Conservation (phyloP, 2,329 filamentous ascomycete genomes). For the Calonectria hawksworthii region DNA sequence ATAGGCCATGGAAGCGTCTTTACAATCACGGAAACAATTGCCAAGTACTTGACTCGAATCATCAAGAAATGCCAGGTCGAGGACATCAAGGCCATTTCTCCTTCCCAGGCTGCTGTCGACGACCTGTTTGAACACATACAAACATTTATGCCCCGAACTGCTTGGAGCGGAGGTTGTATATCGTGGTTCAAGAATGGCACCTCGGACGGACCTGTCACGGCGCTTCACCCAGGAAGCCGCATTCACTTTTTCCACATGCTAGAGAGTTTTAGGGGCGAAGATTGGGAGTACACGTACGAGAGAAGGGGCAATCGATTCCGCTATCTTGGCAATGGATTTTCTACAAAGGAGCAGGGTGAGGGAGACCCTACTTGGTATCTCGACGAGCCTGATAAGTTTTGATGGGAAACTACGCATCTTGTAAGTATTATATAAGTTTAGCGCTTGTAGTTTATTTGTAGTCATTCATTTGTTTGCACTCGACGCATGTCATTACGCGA, state of each 20-base stretch:
- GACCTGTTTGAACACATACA: conserved; percentile 65
- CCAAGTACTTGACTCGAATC: conserved; percentile 63
- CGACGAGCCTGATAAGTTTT: conserved; percentile 30
- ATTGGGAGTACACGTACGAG: conserved; percentile 66
- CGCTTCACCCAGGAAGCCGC: conserved; percentile 65
- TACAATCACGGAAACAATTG: conserved; percentile 65
- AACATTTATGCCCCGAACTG: conserved; percentile 67
- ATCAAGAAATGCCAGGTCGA: conserved; percentile 66
- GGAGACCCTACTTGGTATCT: conserved; percentile 61
- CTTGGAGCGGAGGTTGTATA: conserved; percentile 62
- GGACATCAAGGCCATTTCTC: conserved; percentile 61
- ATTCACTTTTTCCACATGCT: conserved; percentile 69
- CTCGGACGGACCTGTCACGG: conserved; percentile 60
- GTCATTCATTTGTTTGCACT: background rate
- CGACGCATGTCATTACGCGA: background rate
- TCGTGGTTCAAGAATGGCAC: conserved; percentile 67
- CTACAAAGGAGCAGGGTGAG: conserved; percentile 58
- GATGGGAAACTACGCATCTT: conserved; percentile 29
- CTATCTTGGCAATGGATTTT: conserved; percentile 69
- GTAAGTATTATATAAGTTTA: background rate
- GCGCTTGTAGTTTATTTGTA: background rate
- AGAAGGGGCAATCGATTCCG: conserved; percentile 31
- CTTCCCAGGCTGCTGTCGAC: conserved; percentile 60
- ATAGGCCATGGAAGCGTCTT: conserved; percentile 66
- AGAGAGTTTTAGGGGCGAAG: conserved; percentile 63